These are phyloP conservation scores for Sugiyamaella chiloensis DNA, from an alignment of 805 yeast species.

Conservation along the genomic window DNA sequence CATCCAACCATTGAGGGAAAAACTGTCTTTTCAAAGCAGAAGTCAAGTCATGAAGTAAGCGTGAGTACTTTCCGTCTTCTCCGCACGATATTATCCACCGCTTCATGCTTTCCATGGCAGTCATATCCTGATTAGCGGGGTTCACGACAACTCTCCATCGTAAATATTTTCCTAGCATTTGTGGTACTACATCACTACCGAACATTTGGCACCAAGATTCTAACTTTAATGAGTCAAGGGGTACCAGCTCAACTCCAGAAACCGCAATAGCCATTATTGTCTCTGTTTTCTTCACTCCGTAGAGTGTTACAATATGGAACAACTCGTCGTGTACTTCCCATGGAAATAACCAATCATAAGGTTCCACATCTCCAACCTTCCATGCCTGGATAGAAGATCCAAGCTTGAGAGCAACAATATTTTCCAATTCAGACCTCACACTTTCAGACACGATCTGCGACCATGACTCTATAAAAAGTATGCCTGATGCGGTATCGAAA, in stretches of 20 bases:
- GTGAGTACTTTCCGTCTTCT: too few relatives aligned
- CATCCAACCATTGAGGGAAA: constrained; percentile 40
- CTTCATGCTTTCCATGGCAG: constrained; percentile 16
- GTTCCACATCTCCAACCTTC: constrained; percentile 26
- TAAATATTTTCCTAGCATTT: constrained; percentile 17
- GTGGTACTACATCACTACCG: background rate
- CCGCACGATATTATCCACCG: too few relatives aligned
- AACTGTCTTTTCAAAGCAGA: too few relatives aligned
- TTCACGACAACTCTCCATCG: constrained; percentile 24
- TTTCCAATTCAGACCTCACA: constrained; percentile 24
- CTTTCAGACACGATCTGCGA: constrained; percentile 34
- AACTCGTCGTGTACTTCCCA: too few relatives aligned
- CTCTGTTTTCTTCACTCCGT: background rate
- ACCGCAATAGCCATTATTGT: background rate
- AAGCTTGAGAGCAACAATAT: constrained; percentile 26
- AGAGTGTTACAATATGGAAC: background rate
- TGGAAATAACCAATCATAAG: constrained; percentile 12
- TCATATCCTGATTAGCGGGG: constrained; percentile 29
- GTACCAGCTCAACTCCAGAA: background rate
- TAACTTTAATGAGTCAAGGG: background rate
- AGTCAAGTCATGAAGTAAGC: too few relatives aligned
- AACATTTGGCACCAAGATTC: background rate
- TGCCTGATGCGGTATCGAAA: constrained; percentile 38
- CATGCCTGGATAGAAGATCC: constrained; percentile 36
- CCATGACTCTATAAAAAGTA: constrained; percentile 44